A percentile compares a stretch with the other conserved stretches of the same genome.
Evolutionary conservation across 345 rosid genomes (phyloP).

Genomic region (Draba incana): DNA sequence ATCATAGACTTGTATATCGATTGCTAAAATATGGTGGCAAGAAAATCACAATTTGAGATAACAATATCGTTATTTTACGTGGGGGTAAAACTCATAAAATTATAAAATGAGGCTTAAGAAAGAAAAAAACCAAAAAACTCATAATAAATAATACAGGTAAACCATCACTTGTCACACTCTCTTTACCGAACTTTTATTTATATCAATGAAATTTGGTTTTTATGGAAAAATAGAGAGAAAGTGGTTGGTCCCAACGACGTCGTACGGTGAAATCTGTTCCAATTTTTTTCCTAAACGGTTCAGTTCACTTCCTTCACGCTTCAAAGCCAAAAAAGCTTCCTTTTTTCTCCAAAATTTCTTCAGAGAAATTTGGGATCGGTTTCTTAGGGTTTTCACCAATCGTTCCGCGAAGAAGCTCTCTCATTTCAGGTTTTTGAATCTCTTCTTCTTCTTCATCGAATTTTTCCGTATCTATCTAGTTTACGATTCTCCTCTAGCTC

Average conservation of each 20-base stretch:
- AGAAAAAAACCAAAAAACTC: no score
- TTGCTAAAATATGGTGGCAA: no score
- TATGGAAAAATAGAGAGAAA: not conserved
- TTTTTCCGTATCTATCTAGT: not conserved
- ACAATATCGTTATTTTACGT: no score
- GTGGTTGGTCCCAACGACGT: constrained; percentile 7
- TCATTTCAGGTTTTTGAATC: constrained; percentile 15
- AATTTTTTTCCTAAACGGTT: constrained; percentile 12
- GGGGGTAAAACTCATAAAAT: no score
- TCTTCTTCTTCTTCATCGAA: not conserved
- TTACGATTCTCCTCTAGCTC: not conserved
- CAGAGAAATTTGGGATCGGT: constrained; percentile 16
- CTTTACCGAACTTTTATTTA: no score
- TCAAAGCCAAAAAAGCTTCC: constrained; percentile 20
- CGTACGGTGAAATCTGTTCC: not conserved
- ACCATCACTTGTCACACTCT: no score
- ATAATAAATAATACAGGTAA: no score
- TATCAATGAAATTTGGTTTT: not conserved
- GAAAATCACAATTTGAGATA: no score
- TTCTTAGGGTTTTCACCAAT: constrained; percentile 31
- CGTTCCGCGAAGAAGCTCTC: constrained; percentile 20
- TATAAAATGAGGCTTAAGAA: no score
- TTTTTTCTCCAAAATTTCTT: not conserved
- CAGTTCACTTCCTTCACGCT: constrained; percentile 12
- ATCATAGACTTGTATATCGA: no score